A percentile compares a stretch with the other conserved stretches of the same genome.
Evolutionary conservation across 2,329 filamentous ascomycete genomes (phyloP).

Genomic region (Hypoxylon sp.): DNA sequence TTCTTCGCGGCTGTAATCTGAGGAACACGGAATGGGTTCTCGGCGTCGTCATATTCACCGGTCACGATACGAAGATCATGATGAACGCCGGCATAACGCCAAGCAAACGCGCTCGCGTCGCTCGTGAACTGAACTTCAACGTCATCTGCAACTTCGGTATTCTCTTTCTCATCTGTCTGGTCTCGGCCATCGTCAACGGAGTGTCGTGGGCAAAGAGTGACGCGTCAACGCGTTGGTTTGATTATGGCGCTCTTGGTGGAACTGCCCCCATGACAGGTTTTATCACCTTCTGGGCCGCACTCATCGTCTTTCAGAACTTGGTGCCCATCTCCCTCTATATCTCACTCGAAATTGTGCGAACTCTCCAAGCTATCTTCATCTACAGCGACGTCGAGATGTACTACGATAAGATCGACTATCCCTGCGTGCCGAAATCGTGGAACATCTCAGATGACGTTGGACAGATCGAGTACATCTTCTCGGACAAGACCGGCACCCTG

Average conservation of each 20-base stretch:
- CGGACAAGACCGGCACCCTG: conserved; percentile 88
- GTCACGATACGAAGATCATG: conserved; percentile 98
- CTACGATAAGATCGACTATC: conserved; percentile 91
- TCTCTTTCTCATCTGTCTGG: conserved; percentile 86
- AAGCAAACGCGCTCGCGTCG: conserved; percentile 89
- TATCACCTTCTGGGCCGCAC: conserved; percentile 93
- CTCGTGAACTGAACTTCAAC: conserved; percentile 94
- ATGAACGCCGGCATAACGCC: conserved; percentile 96
- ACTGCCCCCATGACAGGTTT: conserved; percentile 82
- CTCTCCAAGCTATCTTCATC: conserved; percentile 94
- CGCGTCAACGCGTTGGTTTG: conserved; percentile 81
- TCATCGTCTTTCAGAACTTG: conserved; percentile 98
- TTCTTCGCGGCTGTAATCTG: conserved; percentile 91
- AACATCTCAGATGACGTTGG: conserved; percentile 98
- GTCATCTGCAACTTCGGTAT: conserved; percentile 96
- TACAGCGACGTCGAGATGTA: conserved; percentile 98
- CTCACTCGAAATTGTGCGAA: conserved; percentile 93
- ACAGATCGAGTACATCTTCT: conserved; percentile 99
- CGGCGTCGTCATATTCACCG: conserved; percentile 92
- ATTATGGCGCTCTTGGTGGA: conserved; percentile 82
- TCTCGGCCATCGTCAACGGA: conserved; percentile 86
- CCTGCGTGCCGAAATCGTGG: conserved; percentile 97
- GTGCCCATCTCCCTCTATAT: conserved; percentile 98
- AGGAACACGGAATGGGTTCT: conserved; percentile 97
- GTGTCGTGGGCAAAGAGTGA: conserved; percentile 78